A percentile compares a stretch with the other conserved stretches of the same genome.
Conservation (phyloP, 2,329 filamentous ascomycete genomes). For the Colletotrichum somersetense region DNA sequence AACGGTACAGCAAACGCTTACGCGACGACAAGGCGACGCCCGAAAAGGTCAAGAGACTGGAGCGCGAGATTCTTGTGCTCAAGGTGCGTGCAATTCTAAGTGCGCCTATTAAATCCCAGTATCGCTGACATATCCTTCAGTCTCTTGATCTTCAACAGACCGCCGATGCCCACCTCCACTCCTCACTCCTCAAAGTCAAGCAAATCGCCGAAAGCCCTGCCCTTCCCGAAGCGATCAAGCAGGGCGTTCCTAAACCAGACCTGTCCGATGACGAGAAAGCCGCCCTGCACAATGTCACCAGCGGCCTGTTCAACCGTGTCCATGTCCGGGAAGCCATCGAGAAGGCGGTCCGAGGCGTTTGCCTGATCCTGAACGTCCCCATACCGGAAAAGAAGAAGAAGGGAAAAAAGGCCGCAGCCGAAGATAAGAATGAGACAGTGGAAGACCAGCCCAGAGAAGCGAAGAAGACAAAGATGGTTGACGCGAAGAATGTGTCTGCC, state of each 20-base stretch:
- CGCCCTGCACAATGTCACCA: constrained; percentile 71
- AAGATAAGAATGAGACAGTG: constrained; percentile 50
- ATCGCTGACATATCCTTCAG: constrained; percentile 49
- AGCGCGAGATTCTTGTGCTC: constrained; percentile 69
- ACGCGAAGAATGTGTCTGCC: constrained; percentile 42
- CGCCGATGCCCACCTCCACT: constrained; percentile 67
- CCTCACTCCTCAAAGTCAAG: constrained; percentile 67
- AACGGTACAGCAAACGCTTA: constrained; percentile 76
- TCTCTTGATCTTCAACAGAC: constrained; percentile 70
- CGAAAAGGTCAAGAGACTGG: constrained; percentile 70
- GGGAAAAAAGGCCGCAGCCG: constrained; percentile 48
- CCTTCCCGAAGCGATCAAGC: constrained; percentile 62
- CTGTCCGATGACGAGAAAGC: constrained; percentile 64
- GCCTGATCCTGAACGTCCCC: constrained; percentile 61
- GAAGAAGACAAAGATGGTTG: constrained; percentile 45
- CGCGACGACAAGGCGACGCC: constrained; percentile 59
- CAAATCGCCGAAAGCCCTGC: constrained; percentile 63
- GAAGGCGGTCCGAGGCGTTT: constrained; percentile 63
- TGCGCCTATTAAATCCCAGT: background rate
- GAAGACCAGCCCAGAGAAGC: constrained; percentile 49
- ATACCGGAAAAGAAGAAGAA: constrained; percentile 60
- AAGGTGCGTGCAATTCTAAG: constrained; percentile 56
- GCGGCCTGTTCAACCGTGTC: constrained; percentile 65
- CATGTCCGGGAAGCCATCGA: constrained; percentile 64
- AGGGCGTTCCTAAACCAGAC: constrained; percentile 62